Percentiles rank a stretch among this genome's conserved stretches.
These are phyloP conservation scores for Globisporangium cystogenes DNA, from an alignment of 352 stramenopile species.

Conservation along the genomic window DNA sequence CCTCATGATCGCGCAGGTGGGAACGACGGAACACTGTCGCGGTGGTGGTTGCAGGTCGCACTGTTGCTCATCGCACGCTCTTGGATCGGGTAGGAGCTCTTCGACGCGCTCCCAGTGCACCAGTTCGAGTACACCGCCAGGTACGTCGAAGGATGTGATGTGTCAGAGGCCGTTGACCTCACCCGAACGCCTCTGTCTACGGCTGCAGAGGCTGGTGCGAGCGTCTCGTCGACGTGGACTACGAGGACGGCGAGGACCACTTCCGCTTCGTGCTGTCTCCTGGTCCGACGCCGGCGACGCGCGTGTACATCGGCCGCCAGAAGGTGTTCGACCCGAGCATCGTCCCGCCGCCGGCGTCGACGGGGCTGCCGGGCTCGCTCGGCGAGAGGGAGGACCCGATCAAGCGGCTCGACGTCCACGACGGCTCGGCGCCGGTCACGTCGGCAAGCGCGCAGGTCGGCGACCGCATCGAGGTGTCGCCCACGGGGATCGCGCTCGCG, in stretches of 20 bases:
- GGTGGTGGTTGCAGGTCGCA: too few species aligned
- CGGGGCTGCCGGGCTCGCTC: slow-evolving; percentile 10
- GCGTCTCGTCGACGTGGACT: slow-evolving; percentile 91
- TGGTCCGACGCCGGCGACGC: slow-evolving; percentile 85
- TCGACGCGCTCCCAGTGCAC: slow-evolving; percentile 94
- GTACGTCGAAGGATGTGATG: slow-evolving; percentile 16
- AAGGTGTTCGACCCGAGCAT: slow-evolving; percentile 67
- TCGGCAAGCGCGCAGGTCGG: slow-evolving; percentile 58
- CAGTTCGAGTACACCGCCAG: slow-evolving; percentile 93
- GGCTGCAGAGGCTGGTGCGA: slow-evolving; percentile 87
- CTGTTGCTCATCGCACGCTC: not conserved
- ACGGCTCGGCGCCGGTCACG: slow-evolving; percentile 34
- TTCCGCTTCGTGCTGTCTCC: slow-evolving; percentile 94
- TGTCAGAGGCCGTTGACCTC: not conserved
- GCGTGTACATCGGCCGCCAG: slow-evolving; percentile 83
- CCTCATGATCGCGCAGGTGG: slow-evolving; percentile 85
- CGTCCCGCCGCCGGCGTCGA: slow-evolving; percentile 13
- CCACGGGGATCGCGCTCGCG: slow-evolving; percentile 86
- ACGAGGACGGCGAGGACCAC: slow-evolving; percentile 73
- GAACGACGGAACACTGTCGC: not conserved
- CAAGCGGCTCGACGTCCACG: slow-evolving; percentile 49
- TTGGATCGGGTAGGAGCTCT: slow-evolving; percentile 69
- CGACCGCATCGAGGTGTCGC: slow-evolving; percentile 93
- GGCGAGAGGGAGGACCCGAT: slow-evolving; percentile 15
- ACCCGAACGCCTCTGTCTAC: not conserved